phyloP scores from a whole-genome alignment of 1,284 basidiomycete species.

The Moniliophthora roreri region DNA sequence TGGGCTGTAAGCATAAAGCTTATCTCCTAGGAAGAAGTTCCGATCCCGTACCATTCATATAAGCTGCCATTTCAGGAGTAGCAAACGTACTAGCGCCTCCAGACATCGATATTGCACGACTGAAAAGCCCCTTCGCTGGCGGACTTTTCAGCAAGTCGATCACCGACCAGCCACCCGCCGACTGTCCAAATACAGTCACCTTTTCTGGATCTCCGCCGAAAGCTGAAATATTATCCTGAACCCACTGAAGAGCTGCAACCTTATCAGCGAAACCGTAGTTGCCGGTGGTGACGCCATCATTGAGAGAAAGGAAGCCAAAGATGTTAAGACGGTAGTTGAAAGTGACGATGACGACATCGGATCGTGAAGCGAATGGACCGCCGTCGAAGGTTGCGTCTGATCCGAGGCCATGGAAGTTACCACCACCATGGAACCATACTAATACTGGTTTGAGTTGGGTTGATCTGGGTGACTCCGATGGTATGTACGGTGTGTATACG shows the following conservation, averaged over 20 bases:
- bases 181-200: slow-evolving; percentile 10
- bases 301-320: slow-evolving; percentile 39
- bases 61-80: too few species aligned
- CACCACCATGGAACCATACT: slow-evolving; percentile 10
- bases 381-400: slow-evolving; percentile 28
- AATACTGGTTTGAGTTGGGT: slow-evolving; percentile 6
- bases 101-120: background rate
- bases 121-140: slow-evolving; percentile 3
- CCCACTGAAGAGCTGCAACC: slow-evolving; percentile 36
- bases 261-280: slow-evolving; percentile 42
- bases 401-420: too few species aligned
- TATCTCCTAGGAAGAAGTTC: background rate
- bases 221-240: slow-evolving; percentile 27
- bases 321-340: slow-evolving; percentile 45
- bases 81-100: background rate
- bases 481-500: background rate
- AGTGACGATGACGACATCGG: slow-evolving; percentile 34
- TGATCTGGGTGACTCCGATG: slow-evolving; percentile 13
- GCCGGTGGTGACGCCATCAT: slow-evolving; percentile 35
- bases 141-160: slow-evolving; percentile 1
- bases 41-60: too few species aligned
- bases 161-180: slow-evolving; percentile 8
- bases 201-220: slow-evolving; percentile 17
- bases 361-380: slow-evolving; percentile 27
- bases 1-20: slow-evolving; percentile 17